phyloP scores from a whole-genome alignment of 768 basidiomycete species.

The Ramaria sp. region DNA sequence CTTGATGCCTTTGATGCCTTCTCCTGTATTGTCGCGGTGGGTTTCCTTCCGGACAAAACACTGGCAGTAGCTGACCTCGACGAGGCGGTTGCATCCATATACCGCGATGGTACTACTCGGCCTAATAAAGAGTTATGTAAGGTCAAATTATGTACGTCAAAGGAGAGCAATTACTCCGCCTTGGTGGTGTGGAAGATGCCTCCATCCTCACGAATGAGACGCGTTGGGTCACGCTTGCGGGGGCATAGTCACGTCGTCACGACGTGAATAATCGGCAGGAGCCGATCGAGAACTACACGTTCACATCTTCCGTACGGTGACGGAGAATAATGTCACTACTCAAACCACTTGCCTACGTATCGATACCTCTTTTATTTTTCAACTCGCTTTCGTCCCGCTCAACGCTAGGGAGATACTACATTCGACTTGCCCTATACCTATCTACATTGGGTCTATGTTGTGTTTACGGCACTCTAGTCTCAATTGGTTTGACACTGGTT shows the following conservation, averaged over 20 bases:
- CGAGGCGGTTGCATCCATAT: slow-evolving; percentile 5
- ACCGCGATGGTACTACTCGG: not conserved
- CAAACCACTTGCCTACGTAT: slow-evolving; percentile 55
- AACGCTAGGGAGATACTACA: slow-evolving; percentile 56
- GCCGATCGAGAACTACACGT: not conserved
- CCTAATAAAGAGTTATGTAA: not conserved
- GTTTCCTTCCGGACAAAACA: not conserved
- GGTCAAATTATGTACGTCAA: not conserved
- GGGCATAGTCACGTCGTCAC: no score
- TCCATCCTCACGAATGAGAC: not conserved
- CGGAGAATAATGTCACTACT: slow-evolving; percentile 57
- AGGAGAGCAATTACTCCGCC: not conserved
- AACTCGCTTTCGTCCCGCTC: slow-evolving; percentile 47
- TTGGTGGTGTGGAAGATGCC: not conserved
- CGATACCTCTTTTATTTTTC: slow-evolving; percentile 58
- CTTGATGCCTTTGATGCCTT: not conserved
- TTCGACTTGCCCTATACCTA: slow-evolving; percentile 61
- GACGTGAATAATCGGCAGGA: not conserved
- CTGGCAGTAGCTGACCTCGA: slow-evolving; percentile 12
- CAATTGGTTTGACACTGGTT: slow-evolving; percentile 51
- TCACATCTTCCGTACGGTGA: not conserved
- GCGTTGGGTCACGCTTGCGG: not conserved
- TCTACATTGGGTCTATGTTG: slow-evolving; percentile 61
- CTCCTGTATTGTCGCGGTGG: not conserved
- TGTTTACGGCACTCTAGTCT: slow-evolving; percentile 59